Conservation (phyloP, 768 basidiomycete genomes). For the Amanita jacksonii region DNA sequence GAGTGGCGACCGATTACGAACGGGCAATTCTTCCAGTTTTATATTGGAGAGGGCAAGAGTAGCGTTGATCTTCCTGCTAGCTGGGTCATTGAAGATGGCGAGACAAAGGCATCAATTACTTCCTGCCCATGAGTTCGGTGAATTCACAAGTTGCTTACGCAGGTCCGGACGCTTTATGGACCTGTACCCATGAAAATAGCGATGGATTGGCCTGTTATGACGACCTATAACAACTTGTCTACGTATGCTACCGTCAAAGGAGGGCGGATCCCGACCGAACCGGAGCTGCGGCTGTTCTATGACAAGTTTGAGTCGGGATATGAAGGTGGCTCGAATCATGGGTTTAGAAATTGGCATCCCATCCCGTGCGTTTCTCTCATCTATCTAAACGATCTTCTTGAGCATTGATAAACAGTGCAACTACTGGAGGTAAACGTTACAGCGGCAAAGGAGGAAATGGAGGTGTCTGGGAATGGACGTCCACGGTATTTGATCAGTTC, state of each 20-base stretch:
- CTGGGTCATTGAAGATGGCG: constrained; percentile 54
- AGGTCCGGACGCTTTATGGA: constrained; percentile 85
- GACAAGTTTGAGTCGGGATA: constrained; percentile 67
- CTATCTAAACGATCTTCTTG: neutral
- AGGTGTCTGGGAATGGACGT: constrained; percentile 98
- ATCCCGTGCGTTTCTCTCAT: constrained; percentile 55
- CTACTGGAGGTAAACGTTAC: constrained; percentile 44
- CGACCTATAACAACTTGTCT: constrained; percentile 69
- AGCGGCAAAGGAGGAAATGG: constrained; percentile 74
- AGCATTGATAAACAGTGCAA: constrained; percentile 39
- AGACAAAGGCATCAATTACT: constrained; percentile 32
- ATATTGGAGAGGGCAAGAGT: constrained; percentile 32
- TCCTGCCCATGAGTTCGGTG: neutral
- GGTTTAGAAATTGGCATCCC: constrained; percentile 92
- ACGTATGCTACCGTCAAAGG: constrained; percentile 79
- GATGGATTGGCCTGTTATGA: constrained; percentile 77
- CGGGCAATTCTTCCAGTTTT: constrained; percentile 71
- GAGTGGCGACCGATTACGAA: constrained; percentile 87
- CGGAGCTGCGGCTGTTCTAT: constrained; percentile 75
- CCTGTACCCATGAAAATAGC: constrained; percentile 71
- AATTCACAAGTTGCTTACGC: neutral
- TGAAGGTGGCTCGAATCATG: constrained; percentile 72
- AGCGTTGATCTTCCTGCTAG: constrained; percentile 53
- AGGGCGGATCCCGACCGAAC: constrained; percentile 88
- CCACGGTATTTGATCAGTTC: constrained; percentile 58